Evolutionary conservation across 768 basidiomycete species (phyloP), one percentile per base, ranked within the genome.

Genomic region (Boletus patriciae): DNA sequence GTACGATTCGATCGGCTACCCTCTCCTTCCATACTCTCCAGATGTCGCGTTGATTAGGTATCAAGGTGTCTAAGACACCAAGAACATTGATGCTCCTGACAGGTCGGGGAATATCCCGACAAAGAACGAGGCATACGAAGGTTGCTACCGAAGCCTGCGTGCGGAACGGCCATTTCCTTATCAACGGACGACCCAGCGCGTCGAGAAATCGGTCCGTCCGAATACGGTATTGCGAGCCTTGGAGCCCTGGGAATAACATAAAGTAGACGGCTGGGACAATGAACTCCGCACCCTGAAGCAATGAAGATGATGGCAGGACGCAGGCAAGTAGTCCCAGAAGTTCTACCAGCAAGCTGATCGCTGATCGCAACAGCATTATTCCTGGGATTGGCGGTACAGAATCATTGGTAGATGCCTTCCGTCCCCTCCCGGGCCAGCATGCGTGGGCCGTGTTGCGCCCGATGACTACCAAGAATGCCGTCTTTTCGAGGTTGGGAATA

Each of bases 61-160:
- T 58, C 40, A 56, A 15, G 6, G 40, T 52, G 29, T 66, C 56
- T 43, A 66, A 34, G 25, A 63, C 51, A 3, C 64, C 54, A 13
- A 42, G 4, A 27, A 63, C 23, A 15, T 58, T 1, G 27, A 66
- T 53, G 16, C 10, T 45, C 41, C 31, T 55, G 31, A 66, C 61
- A 4, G 64, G 61, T 5, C 61, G 58, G n/a, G 36, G 42, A 15
- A 54, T 54, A 9, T 50, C 56, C 10, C 31, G 54, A 31, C 57
- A 66, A 18, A 66, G 64, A 41, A 58, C 40, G 42, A 65, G 52
- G 31, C 57, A 62, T 2, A 19, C 51, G 11, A 66, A 66, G 0
- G 64, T 63, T 11, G 58, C 64, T n/a, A 60, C 64, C 8, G 61
- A 55, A 18, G 57, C 61, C 12, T 41, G 54, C 3, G 64, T 62